Base-by-base conservation (phyloP, 2,329 filamentous ascomycete genomes). In the Aspergillus vadensis region DNA sequence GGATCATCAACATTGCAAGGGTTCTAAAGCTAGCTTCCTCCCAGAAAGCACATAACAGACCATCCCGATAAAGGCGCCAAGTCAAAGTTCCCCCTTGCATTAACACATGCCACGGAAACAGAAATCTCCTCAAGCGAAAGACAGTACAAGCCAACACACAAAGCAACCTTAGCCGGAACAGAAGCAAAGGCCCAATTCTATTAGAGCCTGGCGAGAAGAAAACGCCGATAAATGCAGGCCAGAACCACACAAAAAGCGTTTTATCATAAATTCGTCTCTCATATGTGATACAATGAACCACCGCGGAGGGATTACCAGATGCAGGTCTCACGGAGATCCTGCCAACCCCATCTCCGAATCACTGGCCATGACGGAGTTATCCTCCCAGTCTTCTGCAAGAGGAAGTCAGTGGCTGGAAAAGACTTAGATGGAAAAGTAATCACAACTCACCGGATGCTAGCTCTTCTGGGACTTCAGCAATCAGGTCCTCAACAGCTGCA, bases 351-450 rank as follows among this genome's bases (percentile, higher is more conserved):
- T 67, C 30, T 79, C 77, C 3, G 77, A 79, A 62, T 79, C 77
- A 57, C 75, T 78, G 47, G 70, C 74, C 62, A 79, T 69, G 50
- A 70, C 69, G 19, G 77, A 79, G 52, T 77, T 73, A 55, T 76
- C 75, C 53, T 78, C 77, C 77, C 77, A 79, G 61, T 76, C 74
- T 62, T 79, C 77, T 68, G 72, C 63, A 61, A 73, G 77, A 65
- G 71, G 74, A 66, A 12, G 32, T 79, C 74, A 73, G 76, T 77
- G 58, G 72, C 76, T 78, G 74, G 58, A 57, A 41, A 57, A 41
- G 49, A 55, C 38, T 62, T 67, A 72, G 68, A 72, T 61, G 60
- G 43, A 59, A 54, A 54, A 55, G 53, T 64, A 67, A 70, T 59
- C 51, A 49, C 14, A 55, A 57, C 73, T 59, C 72, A 79, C 77